phyloP scores from a whole-genome alignment of 2,329 filamentous ascomycete genomes.

The Rutstroemia sp. region DNA sequence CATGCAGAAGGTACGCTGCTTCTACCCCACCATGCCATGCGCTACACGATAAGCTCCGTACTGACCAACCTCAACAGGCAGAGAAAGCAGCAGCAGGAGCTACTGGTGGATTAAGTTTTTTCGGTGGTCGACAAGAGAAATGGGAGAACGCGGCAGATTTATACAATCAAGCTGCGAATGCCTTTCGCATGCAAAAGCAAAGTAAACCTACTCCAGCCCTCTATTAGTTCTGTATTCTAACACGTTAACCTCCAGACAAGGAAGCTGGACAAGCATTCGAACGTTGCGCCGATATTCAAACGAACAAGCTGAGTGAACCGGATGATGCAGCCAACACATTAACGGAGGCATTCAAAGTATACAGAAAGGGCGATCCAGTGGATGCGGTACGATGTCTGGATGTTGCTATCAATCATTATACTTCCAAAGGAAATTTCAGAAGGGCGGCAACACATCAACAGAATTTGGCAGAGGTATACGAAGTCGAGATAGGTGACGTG shows the following conservation, averaged over 20 bases:
- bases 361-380: slow-evolving; percentile 75
- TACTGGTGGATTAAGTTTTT: slow-evolving; percentile 77
- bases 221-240: too few relatives aligned
- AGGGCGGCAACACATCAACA: slow-evolving; percentile 88
- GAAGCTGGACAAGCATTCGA: slow-evolving; percentile 86
- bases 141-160: slow-evolving; percentile 83
- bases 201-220: slow-evolving; percentile 43
- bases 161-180: slow-evolving; percentile 83
- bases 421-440: slow-evolving; percentile 81
- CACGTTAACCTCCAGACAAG: slow-evolving; percentile 46
- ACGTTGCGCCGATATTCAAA: slow-evolving; percentile 74
- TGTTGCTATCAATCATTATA: slow-evolving; percentile 78
- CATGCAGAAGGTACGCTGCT: slow-evolving; percentile 60
- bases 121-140: slow-evolving; percentile 81
- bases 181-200: slow-evolving; percentile 80
- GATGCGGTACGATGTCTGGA: slow-evolving; percentile 77
- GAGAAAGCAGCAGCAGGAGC: slow-evolving; percentile 75
- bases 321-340: slow-evolving; percentile 87
- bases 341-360: slow-evolving; percentile 91
- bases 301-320: slow-evolving; percentile 75
- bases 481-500: slow-evolving; percentile 71
- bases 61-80: slow-evolving; percentile 50
- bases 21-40: slow-evolving; percentile 29
- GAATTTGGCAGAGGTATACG: slow-evolving; percentile 77
- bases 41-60: slow-evolving; percentile 14